Conservation (phyloP, 345 rosid genomes). For the Gossypium arboreum region DNA sequence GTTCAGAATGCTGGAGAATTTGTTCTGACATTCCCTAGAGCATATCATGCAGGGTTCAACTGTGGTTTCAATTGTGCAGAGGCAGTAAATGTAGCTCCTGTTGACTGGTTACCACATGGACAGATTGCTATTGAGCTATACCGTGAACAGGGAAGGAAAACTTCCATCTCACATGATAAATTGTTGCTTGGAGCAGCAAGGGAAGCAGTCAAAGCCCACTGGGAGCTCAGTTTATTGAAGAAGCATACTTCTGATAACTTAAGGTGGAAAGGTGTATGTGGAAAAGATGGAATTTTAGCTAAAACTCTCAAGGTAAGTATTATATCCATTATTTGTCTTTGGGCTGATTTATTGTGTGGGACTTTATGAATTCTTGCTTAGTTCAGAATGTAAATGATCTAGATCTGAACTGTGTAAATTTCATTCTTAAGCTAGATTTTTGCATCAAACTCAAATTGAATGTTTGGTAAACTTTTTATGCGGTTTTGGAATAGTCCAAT, state of each 20-base stretch:
- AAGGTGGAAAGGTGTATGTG: conserved; percentile 82
- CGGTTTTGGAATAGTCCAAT: conserved; percentile 12
- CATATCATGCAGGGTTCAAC: conserved; percentile 97
- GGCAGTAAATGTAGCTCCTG: conserved; percentile 99
- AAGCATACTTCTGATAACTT: conserved; percentile 66
- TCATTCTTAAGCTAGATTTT: neutral
- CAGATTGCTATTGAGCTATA: conserved; percentile 88
- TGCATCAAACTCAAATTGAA: neutral
- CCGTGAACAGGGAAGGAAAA: conserved; percentile 81
- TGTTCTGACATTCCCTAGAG: conserved; percentile 94
- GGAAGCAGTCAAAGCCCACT: conserved; percentile 93
- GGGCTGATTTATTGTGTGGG: neutral
- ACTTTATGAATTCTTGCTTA: neutral
- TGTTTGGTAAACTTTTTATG: neutral
- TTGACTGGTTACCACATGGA: conserved; percentile 99
- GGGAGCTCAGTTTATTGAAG: conserved; percentile 90
- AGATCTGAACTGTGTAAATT: neutral
- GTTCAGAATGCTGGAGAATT: conserved; percentile 93
- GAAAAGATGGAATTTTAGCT: conserved; percentile 77
- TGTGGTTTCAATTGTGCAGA: conserved; percentile 97
- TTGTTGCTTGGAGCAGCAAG: conserved; percentile 98
- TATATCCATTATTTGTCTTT: conserved; percentile 15
- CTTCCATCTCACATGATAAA: conserved; percentile 97
- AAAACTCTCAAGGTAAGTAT: conserved; percentile 77
- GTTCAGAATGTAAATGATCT: conserved; percentile 1